These are phyloP conservation scores for Penicillium thymicola DNA, from an alignment of 2,329 filamentous ascomycete genomes.

Conservation along the genomic window DNA sequence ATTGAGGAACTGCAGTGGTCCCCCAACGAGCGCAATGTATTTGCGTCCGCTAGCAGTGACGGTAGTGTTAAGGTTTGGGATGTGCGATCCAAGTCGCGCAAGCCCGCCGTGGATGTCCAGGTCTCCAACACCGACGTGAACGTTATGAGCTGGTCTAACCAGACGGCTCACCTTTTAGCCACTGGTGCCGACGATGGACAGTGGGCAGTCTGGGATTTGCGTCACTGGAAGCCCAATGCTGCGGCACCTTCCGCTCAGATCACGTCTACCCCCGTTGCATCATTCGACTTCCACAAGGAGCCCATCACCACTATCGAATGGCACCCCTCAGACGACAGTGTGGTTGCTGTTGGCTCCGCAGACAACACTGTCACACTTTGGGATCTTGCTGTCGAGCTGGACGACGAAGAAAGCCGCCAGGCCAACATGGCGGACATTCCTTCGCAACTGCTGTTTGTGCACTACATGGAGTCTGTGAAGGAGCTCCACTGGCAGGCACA, in stretches of 20 bases:
- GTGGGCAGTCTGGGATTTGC: slow-evolving; percentile 94
- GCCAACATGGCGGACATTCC: slow-evolving; percentile 86
- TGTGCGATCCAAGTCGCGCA: slow-evolving; percentile 81
- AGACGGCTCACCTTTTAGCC: slow-evolving; percentile 84
- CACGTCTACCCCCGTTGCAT: slow-evolving; percentile 78
- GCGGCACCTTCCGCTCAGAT: slow-evolving; percentile 46
- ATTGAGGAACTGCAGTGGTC: slow-evolving; percentile 98
- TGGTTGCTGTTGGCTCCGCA: slow-evolving; percentile 84
- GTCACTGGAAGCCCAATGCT: slow-evolving; percentile 78
- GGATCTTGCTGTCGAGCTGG: slow-evolving; percentile 94
- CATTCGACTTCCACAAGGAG: slow-evolving; percentile 92
- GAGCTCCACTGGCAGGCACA: slow-evolving; percentile 97
- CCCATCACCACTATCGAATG: slow-evolving; percentile 95
- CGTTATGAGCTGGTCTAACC: slow-evolving; percentile 90
- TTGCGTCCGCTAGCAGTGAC: slow-evolving; percentile 89
- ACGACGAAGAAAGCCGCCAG: slow-evolving; percentile 93
- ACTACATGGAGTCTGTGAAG: slow-evolving; percentile 93
- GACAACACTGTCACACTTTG: slow-evolving; percentile 94
- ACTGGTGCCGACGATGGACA: slow-evolving; percentile 90
- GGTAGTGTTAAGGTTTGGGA: slow-evolving; percentile 97
- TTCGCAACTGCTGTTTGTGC: slow-evolving; percentile 91
- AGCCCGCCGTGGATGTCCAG: slow-evolving; percentile 81
- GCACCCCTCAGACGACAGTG: slow-evolving; percentile 96
- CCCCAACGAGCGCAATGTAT: slow-evolving; percentile 86
- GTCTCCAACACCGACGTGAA: slow-evolving; percentile 87